Conservation (phyloP, 208 protist genomes). For the Crithidia brevicula region DNA sequence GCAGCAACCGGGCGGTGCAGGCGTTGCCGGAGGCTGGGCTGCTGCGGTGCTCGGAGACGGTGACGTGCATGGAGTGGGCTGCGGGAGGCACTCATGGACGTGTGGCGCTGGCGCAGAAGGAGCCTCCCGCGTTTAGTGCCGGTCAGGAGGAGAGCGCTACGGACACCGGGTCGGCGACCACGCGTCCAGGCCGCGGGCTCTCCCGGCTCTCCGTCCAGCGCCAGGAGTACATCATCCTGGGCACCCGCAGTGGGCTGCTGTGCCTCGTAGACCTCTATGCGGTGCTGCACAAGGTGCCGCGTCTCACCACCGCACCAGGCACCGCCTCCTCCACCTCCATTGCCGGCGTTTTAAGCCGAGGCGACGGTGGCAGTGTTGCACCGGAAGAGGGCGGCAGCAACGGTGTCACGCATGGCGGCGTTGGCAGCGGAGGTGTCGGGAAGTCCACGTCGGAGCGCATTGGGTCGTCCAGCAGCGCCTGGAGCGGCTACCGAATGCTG, state of each 20-base stretch:
- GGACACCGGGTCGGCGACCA: too few relatives aligned
- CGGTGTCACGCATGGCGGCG: not conserved
- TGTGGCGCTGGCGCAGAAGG: conserved; percentile 20
- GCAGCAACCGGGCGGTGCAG: conserved; percentile 56
- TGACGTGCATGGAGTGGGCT: conserved; percentile 69
- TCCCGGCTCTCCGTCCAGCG: conserved; percentile 26
- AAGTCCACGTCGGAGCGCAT: conserved; percentile 24
- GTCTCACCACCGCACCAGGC: conserved; percentile 19
- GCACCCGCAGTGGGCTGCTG: conserved; percentile 45
- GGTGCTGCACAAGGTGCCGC: conserved; percentile 36
- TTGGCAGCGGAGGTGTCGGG: not conserved
- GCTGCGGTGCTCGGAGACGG: conserved; percentile 55
- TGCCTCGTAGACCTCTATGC: conserved; percentile 38
- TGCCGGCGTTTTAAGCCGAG: not conserved
- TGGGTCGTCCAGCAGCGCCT: conserved; percentile 28
- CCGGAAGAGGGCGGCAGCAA: not conserved
- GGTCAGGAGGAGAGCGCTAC: too few relatives aligned
- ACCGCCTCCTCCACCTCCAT: not conserved
- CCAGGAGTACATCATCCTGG: conserved; percentile 46
- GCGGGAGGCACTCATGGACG: conserved; percentile 35
- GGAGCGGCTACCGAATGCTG: conserved; percentile 29
- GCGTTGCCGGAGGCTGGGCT: conserved; percentile 61
- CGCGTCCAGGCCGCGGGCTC: not conserved
- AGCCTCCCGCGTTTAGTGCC: too few relatives aligned
- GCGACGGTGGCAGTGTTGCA: not conserved